phyloP scores from a whole-genome alignment of 148 eudicot species.

The Talinum fruticosum region DNA sequence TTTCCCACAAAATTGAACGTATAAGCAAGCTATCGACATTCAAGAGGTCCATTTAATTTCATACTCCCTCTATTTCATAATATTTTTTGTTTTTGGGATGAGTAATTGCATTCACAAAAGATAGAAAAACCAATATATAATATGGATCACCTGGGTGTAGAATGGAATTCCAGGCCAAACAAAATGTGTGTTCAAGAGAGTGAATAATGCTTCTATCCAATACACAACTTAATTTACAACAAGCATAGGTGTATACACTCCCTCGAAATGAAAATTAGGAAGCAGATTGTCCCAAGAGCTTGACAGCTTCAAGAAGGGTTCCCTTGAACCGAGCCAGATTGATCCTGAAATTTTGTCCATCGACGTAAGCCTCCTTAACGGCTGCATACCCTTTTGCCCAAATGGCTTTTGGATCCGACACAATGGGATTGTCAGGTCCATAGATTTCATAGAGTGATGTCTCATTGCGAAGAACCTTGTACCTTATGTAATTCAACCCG shows the following conservation, averaged over 20 bases:
- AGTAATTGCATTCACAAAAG: too few species aligned
- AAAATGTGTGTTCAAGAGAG: too few species aligned
- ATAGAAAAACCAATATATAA: too few species aligned
- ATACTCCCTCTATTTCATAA: too few species aligned
- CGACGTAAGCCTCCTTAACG: slow-evolving; percentile 42
- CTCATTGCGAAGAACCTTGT: slow-evolving; percentile 55
- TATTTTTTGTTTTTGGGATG: too few species aligned
- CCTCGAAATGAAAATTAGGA: slow-evolving; percentile 4
- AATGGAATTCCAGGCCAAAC: too few species aligned
- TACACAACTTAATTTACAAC: slow-evolving; percentile 9
- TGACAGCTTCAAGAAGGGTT: slow-evolving; percentile 46
- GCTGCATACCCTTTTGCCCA: slow-evolving; percentile 38
- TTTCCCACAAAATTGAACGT: too few species aligned
- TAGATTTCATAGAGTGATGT: slow-evolving; percentile 46
- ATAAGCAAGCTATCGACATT: too few species aligned
- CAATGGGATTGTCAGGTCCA: slow-evolving; percentile 40
- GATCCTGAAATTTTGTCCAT: slow-evolving; percentile 47
- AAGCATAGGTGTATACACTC: not conserved
- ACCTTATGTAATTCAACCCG: slow-evolving; percentile 50
- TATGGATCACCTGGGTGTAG: not conserved
- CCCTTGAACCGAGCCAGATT: slow-evolving; percentile 39
- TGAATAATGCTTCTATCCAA: slow-evolving; percentile 1
- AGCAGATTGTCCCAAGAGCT: slow-evolving; percentile 25
- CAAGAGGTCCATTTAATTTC: too few species aligned
- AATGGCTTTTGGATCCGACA: slow-evolving; percentile 33